A percentile compares a stretch with the other conserved stretches of the same genome.
phyloP scores from a whole-genome alignment of 352 stramenopile genomes.

The Pythium aquatile region DNA sequence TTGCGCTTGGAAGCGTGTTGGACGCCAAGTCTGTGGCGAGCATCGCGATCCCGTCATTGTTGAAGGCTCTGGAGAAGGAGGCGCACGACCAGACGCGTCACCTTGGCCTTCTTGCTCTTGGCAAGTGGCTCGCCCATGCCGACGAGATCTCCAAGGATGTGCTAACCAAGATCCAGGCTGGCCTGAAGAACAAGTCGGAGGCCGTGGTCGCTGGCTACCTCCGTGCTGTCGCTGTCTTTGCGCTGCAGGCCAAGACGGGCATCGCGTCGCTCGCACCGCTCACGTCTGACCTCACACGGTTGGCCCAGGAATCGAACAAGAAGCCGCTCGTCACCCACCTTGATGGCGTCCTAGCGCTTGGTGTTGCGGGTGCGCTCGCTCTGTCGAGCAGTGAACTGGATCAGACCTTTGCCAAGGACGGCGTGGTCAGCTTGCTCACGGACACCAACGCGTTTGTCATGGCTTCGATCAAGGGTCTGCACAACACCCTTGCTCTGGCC shows the following conservation, averaged over 20 bases:
- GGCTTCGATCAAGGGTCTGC: slow-evolving; percentile 40
- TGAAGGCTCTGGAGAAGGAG: slow-evolving; percentile 81
- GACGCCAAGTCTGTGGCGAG: slow-evolving; percentile 47
- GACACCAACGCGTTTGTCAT: slow-evolving; percentile 51
- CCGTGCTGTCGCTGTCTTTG: slow-evolving; percentile 52
- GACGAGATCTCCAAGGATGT: slow-evolving; percentile 48
- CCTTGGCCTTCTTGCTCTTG: slow-evolving; percentile 64
- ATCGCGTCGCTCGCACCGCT: slow-evolving; percentile 41
- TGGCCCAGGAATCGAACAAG: slow-evolving; percentile 72
- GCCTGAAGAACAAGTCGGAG: slow-evolving; percentile 75
- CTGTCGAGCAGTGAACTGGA: slow-evolving; percentile 60
- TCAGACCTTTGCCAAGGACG: slow-evolving; percentile 49
- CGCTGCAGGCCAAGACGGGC: slow-evolving; percentile 31
- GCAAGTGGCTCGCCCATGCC: slow-evolving; percentile 68
- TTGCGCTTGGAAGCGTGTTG: slow-evolving; percentile 22
- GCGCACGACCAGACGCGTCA: slow-evolving; percentile 80
- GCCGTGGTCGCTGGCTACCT: slow-evolving; percentile 64
- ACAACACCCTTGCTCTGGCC: slow-evolving; percentile 27
- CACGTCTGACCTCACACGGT: slow-evolving; percentile 47
- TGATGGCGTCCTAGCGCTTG: slow-evolving; percentile 73
- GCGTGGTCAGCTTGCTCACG: slow-evolving; percentile 44
- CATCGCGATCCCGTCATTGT: slow-evolving; percentile 46
- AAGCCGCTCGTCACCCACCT: slow-evolving; percentile 72
- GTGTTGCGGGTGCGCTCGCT: slow-evolving; percentile 55
- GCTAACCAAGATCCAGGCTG: slow-evolving; percentile 43